Base-by-base conservation (phyloP, 305 asterid species). In the Vinca major region DNA sequence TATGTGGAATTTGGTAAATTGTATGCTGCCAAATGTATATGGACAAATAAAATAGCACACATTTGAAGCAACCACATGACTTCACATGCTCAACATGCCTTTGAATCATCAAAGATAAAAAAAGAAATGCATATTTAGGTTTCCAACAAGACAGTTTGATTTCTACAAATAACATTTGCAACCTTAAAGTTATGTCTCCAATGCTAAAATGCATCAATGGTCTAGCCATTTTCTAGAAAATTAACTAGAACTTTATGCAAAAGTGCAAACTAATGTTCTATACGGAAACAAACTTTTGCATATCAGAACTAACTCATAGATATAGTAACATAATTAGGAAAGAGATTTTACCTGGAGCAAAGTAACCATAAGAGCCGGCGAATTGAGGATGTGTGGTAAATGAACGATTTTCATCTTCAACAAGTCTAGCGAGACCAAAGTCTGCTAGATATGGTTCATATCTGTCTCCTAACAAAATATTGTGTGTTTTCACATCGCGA, bases 361-460 rank as follows among this genome's bases (percentile, higher is more conserved):
- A 86, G 78, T 92, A 92, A 61, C 98, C 98, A 51, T 92, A 92
- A 41, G 98, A 90, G 63, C 98, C 98, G 63, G 98, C 98, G 69
- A 92, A 83, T 17, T 92, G 97, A 6, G 91, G 96, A 12, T 69
- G 79, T 39, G 85, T 73, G 16, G 93, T 69, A 74, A 83, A 62
- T 55, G 92, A 77, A 68, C 71, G 63, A 44, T 72, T 74, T 63
- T 84, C 95, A 53, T 86, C 89, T 75, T 87, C 91, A 26, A 88
- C 78, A 47, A 90, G 80, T 74, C 90, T 86, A n/a, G 98, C 97
- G 17, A 92, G 89, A 57, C 95, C 98, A 47, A 92, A 92, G 69
- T 92, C 98, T 1, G 96, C 98, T 33, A 92, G 67, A 71, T 89
- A 86, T 0, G 98, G 82, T 64, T 90, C 98, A 44, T 86, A 86